Evolutionary conservation across 2,329 filamentous ascomycete species (phyloP), one percentile per base, ranked within the genome.

Genomic region (Dactylonectria macrodidyma): DNA sequence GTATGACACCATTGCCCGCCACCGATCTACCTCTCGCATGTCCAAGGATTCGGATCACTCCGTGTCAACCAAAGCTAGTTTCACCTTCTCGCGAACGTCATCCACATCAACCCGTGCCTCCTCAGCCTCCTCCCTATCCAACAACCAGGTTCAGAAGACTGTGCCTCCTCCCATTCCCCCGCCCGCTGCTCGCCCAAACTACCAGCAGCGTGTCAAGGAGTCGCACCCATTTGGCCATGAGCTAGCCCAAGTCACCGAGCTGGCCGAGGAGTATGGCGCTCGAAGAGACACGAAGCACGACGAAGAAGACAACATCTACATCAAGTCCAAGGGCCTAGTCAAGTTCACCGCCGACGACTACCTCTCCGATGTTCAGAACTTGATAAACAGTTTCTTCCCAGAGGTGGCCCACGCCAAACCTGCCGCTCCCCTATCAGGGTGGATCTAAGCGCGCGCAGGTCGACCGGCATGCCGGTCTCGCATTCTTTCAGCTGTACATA

Each of bases 161-260:
- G 75, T 61, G 54, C 68, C 71, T 57, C 79, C 71, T 65, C 81
- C 78, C 1, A 70, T 78, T n/a, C 79, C 80, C 14, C 50, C 70
- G 5, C 67, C 78, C 56, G 77, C 78, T 62, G 73, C 78, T 57
- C 71, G 79, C 58, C 71, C 81, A 33, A 71, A 78, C 72, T 80
- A 75, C 78, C 81, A 82, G 62, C 84, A 84, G 33, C 73, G 67
- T 26, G 54, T 68, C 71, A 81, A 82, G 77, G 80, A 84, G 33
- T 74, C 81, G 52, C 90, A 96, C 79, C 95, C 95, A 0, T 98
- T 98, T 76, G 94, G 94, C 60, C 91, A 92, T 58, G 96, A 99
- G 81, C 85, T 98, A 60, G 94, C 94, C 64, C 93, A 98, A 81
- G 93, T 98, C 26, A 94, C 95, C 60, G 96, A 98, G 81, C 88